Base-by-base conservation (phyloP, 163 green algal species). In the Chlamydomonas reinhardtii region DNA sequence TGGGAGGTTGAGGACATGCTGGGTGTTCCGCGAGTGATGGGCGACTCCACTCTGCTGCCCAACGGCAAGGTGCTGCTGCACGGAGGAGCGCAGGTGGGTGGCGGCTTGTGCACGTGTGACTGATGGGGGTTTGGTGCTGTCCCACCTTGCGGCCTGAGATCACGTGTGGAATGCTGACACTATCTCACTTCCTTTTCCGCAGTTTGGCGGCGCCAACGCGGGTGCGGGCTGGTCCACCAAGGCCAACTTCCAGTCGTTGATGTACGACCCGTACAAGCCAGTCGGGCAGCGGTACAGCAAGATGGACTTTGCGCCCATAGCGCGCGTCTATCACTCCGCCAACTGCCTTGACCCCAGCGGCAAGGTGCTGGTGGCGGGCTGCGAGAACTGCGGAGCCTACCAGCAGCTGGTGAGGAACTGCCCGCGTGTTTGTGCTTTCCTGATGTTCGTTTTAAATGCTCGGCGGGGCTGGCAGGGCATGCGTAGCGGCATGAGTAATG, bases 31-130 rank as follows among this genome's bases (percentile, higher is more conserved):
- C 68, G 68, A 9, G 78, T 85, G 24, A 85, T 85, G 78, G 68
- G 68, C 29, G 78, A 85, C 73, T 19, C 65, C 54, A 90, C 86
- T 0, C 73, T 85, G 65, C 80, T 90, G 52, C 80, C 86, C 56
- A 72, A 85, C 73, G 32, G 32, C 31, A 66, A 90, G 79, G 64
- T 90, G 20, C 27, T 76, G 27, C 84, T 90, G 64, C 87, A 85
- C 73, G 86, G 86, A 3, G 86, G 86, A 11, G 79, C 79, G 20
- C 76, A 83, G 59, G 76, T 83, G n/a, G n/a, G n/a, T n/a, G n/a
- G n/a, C n/a, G n/a, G n/a, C n/a, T n/a, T n/a, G n/a, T n/a, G n/a
- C n/a, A 17, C 31, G 64, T 12, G 68, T 1, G 64, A 2, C 5
- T 48, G 5, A 48, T 14, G 39, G 39, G 39, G 39, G 39, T 48